Evolutionary conservation across 495 filamentous ascomycete species (phyloP).

Genomic region (Penicillium waksmanii): DNA sequence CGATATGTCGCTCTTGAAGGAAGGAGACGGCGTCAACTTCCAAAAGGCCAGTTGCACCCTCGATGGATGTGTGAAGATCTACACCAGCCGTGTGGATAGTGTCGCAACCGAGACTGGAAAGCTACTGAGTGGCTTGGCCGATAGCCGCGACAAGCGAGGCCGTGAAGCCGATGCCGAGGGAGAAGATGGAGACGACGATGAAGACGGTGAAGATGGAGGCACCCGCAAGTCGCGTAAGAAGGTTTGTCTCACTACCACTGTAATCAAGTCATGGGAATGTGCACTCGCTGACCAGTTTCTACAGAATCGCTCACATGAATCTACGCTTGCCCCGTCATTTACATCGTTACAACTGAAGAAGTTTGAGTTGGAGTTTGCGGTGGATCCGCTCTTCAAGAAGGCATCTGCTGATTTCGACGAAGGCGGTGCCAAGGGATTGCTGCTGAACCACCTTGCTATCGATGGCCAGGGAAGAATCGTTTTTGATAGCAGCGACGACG

Average conservation of each 20-base stretch:
- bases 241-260: conserved; percentile 39
- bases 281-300: not conserved
- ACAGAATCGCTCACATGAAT: conserved; percentile 83
- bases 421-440: conserved; percentile 92
- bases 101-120: conserved; percentile 98
- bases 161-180: conserved; percentile 65
- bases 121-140: conserved; percentile 89
- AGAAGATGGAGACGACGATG: conserved; percentile 70
- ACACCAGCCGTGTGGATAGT: conserved; percentile 96
- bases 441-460: conserved; percentile 94
- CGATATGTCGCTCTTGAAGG: conserved; percentile 96
- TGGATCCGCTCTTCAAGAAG: conserved; percentile 98
- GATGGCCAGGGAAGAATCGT: conserved; percentile 91
- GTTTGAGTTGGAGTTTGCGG: conserved; percentile 94
- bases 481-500: conserved; percentile 96
- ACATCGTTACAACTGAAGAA: conserved; percentile 91
- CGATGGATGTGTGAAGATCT: conserved; percentile 99
- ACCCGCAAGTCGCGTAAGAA: conserved; percentile 77
- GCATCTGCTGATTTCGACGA: conserved; percentile 98
- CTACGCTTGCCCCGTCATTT: conserved; percentile 88
- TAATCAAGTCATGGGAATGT: not conserved
- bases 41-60: conserved; percentile 98
- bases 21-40: conserved; percentile 97
- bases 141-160: conserved; percentile 80
- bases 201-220: conserved; percentile 79